phyloP scores from a whole-genome alignment of 1,284 basidiomycete species.

The Sutorius eximius region DNA sequence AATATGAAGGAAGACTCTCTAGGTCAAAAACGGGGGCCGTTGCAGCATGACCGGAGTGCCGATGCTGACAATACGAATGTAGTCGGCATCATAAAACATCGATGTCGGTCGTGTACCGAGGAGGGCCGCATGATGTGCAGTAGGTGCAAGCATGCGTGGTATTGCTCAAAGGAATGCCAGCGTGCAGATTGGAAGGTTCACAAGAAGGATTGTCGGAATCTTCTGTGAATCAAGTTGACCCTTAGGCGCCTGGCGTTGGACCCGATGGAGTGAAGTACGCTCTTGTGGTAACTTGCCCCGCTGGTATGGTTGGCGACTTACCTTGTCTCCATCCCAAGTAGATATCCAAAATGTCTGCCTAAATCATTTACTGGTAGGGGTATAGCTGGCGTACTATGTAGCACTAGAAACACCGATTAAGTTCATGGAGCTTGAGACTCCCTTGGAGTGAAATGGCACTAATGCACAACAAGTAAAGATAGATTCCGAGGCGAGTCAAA shows the following conservation, averaged over 20 bases:
- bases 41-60: background rate
- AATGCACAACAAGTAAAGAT: too few relatives aligned
- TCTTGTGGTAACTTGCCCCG: too few relatives aligned
- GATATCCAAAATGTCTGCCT: background rate
- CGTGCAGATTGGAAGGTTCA: constrained; percentile 45
- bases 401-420: background rate
- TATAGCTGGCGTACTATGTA: background rate
- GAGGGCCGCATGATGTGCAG: constrained; percentile 31
- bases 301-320: background rate
- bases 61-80: background rate
- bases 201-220: constrained; percentile 24
- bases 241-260: too few relatives aligned
- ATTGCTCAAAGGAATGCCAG: constrained; percentile 46
- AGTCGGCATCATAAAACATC: background rate
- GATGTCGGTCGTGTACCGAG: constrained; percentile 32
- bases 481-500: too few relatives aligned
- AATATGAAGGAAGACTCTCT: background rate
- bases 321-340: background rate
- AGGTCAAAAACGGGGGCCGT: too few relatives aligned
- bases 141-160: constrained; percentile 39
- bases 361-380: background rate
- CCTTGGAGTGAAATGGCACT: too few relatives aligned
- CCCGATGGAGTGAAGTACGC: too few relatives aligned
- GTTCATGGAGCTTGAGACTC: background rate
- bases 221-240: too few relatives aligned